phyloP scores from a whole-genome alignment of 192 early-diverging fungal species.

The Umbelopsis sp. region DNA sequence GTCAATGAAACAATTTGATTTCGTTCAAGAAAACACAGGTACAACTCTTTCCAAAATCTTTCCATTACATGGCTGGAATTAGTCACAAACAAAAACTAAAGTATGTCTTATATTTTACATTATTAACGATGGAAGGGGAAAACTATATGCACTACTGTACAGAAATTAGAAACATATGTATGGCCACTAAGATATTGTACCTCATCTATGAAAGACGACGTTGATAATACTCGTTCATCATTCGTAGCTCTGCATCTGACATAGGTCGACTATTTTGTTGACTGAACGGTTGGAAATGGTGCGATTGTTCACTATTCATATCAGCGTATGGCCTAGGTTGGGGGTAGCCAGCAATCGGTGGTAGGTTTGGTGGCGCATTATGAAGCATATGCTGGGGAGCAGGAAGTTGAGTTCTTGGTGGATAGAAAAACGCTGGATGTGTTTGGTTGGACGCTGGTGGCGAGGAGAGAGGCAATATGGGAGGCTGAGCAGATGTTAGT shows the following conservation, averaged over 20 bases:
- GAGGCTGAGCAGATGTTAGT: not conserved
- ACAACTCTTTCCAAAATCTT: too few relatives aligned
- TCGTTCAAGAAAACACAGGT: too few relatives aligned
- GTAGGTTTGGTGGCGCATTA: not conserved
- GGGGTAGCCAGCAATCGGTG: not conserved
- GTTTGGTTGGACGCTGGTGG: not conserved
- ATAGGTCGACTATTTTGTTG: not conserved
- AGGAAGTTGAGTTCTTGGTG: not conserved
- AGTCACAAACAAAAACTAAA: not conserved
- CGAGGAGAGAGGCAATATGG: not conserved
- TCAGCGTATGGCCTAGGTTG: not conserved
- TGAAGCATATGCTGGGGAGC: conserved; percentile 14
- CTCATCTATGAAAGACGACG: not conserved
- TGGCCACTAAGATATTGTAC: not conserved
- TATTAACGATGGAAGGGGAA: not conserved
- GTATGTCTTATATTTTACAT: not conserved
- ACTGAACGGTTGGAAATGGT: not conserved
- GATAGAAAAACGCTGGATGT: conserved; percentile 1
- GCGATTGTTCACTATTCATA: not conserved
- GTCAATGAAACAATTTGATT: too few relatives aligned
- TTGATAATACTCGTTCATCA: conserved; percentile 2
- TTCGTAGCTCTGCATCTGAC: not conserved
- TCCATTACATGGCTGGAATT: too few relatives aligned
- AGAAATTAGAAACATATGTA: not conserved
- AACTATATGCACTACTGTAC: conserved; percentile 17